Evolutionary conservation across 352 stramenopile species (phyloP).

Genomic region (Phytophthora tentaculata): DNA sequence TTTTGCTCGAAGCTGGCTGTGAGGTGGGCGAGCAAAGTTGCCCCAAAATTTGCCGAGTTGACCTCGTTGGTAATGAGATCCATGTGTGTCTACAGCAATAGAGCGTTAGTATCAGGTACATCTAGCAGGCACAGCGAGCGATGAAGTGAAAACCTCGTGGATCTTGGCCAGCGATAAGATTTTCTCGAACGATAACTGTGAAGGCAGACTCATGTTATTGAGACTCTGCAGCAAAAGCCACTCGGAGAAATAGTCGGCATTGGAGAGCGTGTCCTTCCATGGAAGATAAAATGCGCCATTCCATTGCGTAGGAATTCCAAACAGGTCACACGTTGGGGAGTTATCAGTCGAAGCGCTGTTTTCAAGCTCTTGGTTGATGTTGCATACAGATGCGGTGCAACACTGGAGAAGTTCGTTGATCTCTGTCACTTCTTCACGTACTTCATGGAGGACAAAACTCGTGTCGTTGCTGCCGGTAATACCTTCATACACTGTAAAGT

Average conservation of each 20-base stretch:
- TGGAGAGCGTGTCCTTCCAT: conserved; percentile 77
- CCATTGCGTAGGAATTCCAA: conserved; percentile 66
- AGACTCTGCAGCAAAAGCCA: conserved; percentile 76
- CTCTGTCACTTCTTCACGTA: conserved; percentile 55
- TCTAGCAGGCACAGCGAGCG: not conserved
- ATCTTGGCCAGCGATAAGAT: conserved; percentile 60
- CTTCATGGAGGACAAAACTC: conserved; percentile 62
- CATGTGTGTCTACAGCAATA: conserved; percentile 61
- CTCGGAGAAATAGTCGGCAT: conserved; percentile 77
- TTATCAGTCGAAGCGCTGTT: not conserved
- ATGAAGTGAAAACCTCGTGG: conserved; percentile 50
- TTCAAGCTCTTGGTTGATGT: conserved; percentile 5
- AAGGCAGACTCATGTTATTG: conserved; percentile 82
- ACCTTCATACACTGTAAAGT: conserved; percentile 64
- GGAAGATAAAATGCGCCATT: conserved; percentile 79
- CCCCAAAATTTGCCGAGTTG: conserved; percentile 78
- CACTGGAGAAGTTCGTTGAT: conserved; percentile 73
- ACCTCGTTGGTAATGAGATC: conserved; percentile 83
- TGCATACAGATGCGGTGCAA: conserved; percentile 60
- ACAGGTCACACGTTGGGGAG: conserved; percentile 55
- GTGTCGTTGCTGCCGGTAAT: conserved; percentile 70
- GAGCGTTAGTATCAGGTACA: conserved; percentile 5
- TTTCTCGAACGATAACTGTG: conserved; percentile 65
- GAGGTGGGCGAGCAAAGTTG: conserved; percentile 78
- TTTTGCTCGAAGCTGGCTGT: conserved; percentile 79